These are phyloP conservation scores for Rhizopus microsporus DNA, from an alignment of 371 early-diverging fungal species.

Conservation along the genomic window DNA sequence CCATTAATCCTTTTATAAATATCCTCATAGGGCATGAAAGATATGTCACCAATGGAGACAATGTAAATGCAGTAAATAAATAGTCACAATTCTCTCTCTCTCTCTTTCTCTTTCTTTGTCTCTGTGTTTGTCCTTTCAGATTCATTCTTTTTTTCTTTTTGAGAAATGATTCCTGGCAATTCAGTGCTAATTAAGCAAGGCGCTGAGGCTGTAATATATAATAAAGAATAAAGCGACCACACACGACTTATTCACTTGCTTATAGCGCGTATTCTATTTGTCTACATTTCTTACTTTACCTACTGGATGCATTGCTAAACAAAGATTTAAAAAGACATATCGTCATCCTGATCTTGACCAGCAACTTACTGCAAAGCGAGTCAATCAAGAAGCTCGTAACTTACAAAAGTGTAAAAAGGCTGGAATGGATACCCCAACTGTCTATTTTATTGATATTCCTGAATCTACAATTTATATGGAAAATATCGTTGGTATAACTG, in stretches of 20 bases:
- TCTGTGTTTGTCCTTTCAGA: no score
- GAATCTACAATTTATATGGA: conserved; percentile 85
- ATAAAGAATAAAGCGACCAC: no score
- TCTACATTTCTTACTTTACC: conserved; percentile 23
- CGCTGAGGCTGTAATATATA: conserved; percentile 32
- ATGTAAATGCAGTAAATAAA: conserved; percentile 4
- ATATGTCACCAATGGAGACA: conserved; percentile 19
- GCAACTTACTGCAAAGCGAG: conserved; percentile 75
- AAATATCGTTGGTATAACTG: conserved; percentile 71
- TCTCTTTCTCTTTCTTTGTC: background rate
- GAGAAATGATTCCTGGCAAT: conserved; percentile 14
- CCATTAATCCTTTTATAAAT: background rate
- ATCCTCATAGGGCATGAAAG: conserved; percentile 19
- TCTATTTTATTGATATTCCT: conserved; percentile 77
- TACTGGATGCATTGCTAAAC: conserved; percentile 49
- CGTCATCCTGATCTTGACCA: conserved; percentile 91
- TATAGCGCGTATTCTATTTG: conserved; percentile 27
- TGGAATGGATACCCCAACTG: conserved; percentile 80
- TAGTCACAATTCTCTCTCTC: conserved; percentile 1
- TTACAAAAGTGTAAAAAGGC: conserved; percentile 70
- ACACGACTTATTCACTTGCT: background rate
- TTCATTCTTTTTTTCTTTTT: background rate
- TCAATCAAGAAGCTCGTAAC: conserved; percentile 84
- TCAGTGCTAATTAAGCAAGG: conserved; percentile 41
- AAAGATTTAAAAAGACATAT: conserved; percentile 90